Evolutionary conservation across 1,139 yeast species (phyloP).

Genomic region (Sugiyamaella grinbergsii): DNA sequence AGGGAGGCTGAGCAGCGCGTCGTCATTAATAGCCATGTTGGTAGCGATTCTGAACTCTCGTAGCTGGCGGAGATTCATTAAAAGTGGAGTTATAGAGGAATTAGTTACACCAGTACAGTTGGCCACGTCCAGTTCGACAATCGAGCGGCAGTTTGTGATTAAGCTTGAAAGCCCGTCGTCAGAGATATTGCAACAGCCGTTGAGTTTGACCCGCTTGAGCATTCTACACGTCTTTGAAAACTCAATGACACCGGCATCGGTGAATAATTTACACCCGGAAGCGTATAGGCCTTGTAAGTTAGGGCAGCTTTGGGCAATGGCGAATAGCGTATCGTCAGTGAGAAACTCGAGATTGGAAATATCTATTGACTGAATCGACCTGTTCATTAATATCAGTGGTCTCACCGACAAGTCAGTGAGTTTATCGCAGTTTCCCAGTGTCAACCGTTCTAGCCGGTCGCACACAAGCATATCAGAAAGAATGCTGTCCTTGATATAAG

Average conservation of each 20-base stretch:
- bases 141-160: conserved; percentile 68
- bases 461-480: conserved; percentile 49
- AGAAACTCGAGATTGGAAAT: conserved; percentile 78
- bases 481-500: conserved; percentile 63
- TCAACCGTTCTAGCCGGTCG: conserved; percentile 76
- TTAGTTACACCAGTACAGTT: conserved; percentile 78
- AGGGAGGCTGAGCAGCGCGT: conserved; percentile 43
- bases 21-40: conserved; percentile 70
- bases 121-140: conserved; percentile 89
- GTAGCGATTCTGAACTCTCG: conserved; percentile 83
- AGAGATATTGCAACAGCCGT: conserved; percentile 67
- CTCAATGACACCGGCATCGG: conserved; percentile 63
- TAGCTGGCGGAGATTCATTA: conserved; percentile 64
- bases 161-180: conserved; percentile 67
- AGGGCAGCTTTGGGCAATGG: conserved; percentile 72
- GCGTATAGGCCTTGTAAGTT: conserved; percentile 89
- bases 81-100: conserved; percentile 58
- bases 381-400: conserved; percentile 63
- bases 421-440: conserved; percentile 76
- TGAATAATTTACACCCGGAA: conserved; percentile 73
- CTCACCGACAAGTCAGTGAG: conserved; percentile 65
- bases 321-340: conserved; percentile 65
- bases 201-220: conserved; percentile 80
- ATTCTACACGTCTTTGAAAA: conserved; percentile 67
- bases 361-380: conserved; percentile 79